Percentiles rank a stretch among this genome's conserved stretches.
These are phyloP conservation scores for Fusarium hainanense DNA, from an alignment of 2,329 filamentous ascomycete genomes.

Conservation along the genomic window DNA sequence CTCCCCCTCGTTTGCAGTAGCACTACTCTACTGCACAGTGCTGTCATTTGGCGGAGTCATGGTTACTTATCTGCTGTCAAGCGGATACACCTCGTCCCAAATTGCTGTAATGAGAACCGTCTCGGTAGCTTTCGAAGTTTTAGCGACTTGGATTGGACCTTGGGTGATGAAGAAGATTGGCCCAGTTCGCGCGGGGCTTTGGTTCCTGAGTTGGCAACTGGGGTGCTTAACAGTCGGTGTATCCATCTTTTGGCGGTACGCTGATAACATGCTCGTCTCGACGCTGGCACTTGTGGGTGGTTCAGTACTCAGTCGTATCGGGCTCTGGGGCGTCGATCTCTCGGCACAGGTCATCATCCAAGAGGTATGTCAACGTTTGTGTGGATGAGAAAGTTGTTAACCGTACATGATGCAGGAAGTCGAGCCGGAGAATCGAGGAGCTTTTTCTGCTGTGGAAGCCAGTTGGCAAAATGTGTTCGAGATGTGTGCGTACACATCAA, in stretches of 20 bases:
- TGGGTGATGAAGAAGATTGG: constrained; percentile 66
- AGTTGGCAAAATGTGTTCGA: constrained; percentile 77
- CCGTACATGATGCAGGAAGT: constrained; percentile 58
- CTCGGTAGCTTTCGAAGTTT: constrained; percentile 66
- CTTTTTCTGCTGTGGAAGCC: constrained; percentile 76
- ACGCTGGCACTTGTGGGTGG: constrained; percentile 62
- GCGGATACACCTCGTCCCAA: constrained; percentile 62
- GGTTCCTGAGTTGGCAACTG: constrained; percentile 78
- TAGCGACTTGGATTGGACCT: constrained; percentile 70
- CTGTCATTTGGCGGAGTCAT: constrained; percentile 70
- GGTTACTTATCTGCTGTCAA: constrained; percentile 70
- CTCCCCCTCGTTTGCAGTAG: constrained; percentile 68
- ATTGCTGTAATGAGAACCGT: constrained; percentile 65
- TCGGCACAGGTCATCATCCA: constrained; percentile 70
- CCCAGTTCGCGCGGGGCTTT: constrained; percentile 73
- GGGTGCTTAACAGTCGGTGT: constrained; percentile 61
- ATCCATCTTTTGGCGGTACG: constrained; percentile 54
- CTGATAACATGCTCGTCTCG: constrained; percentile 49
- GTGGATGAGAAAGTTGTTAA: constrained; percentile 3
- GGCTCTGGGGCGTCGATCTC: constrained; percentile 71
- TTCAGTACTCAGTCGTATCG: constrained; percentile 66
- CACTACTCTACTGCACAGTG: constrained; percentile 71
- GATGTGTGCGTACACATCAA: constrained; percentile 72
- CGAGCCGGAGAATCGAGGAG: constrained; percentile 66
- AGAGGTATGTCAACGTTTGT: constrained; percentile 56